Evolutionary conservation across 2,329 filamentous ascomycete species (phyloP), one percentile per base, ranked within the genome.

Genomic region (Cytospora chrysosperma): DNA sequence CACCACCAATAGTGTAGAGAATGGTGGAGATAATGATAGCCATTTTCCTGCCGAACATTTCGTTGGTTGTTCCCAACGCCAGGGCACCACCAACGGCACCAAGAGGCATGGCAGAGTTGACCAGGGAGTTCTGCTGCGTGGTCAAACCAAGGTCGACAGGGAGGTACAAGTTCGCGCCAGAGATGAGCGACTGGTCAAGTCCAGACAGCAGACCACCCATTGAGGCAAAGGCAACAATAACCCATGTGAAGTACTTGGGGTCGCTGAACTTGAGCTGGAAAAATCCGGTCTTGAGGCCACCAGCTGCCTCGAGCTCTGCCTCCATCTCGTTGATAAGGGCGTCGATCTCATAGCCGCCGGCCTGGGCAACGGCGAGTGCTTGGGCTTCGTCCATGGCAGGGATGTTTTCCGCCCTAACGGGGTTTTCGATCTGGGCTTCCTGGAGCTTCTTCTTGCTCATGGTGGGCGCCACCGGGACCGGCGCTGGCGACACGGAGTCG

Each of bases 191-290:
- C 75, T 92, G 89, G 70, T 92, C 89, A 24, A 92, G 80, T 65
- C 89, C 89, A 1, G 87, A 90, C 0, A 91, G 82, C 26, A 92
- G 77, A 72, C 89, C 89, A 56, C 89, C 88, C 86, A 91, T 89
- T 19, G 86, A 89, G n/a, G 88, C 88, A 69, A 91, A 91, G 1
- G 81, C 85, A 52, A 90, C 87, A 17, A 90, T 80, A 19, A 89
- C 75, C 78, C 82, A 89, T 28, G 88, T 91, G 72, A 90, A 92
- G 70, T 86, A 75, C 59, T 79, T 83, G 0, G 87, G 86, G 72
- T 89, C 82, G 57, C 79, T 79, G 75, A 90, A 86, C 40, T 83
- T 75, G 51, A 88, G 67, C 49, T 88, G 78, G 70, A 86, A 85
- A 66, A 79, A 77, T 47, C 77, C 74, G 28, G 70, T 75, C 27